Evolutionary conservation across 495 filamentous ascomycete species (phyloP).

Genomic region (Amorphotheca resinae): DNA sequence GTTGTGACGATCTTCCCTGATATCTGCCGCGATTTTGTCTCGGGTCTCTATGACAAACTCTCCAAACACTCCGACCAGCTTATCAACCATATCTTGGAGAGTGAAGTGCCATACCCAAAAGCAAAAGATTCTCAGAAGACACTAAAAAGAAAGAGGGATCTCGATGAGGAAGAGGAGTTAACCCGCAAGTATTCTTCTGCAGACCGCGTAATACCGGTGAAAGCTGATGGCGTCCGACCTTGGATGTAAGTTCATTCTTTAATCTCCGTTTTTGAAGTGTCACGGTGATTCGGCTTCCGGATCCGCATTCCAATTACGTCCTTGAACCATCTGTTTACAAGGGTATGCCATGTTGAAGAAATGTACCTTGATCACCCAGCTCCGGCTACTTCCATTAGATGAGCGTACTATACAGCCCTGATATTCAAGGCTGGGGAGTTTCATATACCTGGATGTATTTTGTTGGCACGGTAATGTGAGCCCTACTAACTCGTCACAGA

Average conservation of each 20-base stretch:
- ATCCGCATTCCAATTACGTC: no score
- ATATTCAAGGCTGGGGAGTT: no score
- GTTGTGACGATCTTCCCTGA: constrained; percentile 38
- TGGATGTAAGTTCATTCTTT: constrained; percentile 10
- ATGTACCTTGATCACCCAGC: no score
- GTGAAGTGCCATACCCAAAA: constrained; percentile 33
- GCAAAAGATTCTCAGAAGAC: constrained; percentile 29
- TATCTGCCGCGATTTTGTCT: constrained; percentile 32
- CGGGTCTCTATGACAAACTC: constrained; percentile 25
- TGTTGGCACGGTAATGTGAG: no score
- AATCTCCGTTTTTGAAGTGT: no score
- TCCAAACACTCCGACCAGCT: constrained; percentile 21
- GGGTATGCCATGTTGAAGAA: no score
- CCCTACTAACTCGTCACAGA: constrained; percentile 20
- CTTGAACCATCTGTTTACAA: no score
- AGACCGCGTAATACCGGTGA: constrained; percentile 13
- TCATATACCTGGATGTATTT: no score
- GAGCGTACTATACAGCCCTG: no score
- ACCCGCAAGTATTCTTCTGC: constrained; percentile 23
- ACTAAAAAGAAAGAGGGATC: constrained; percentile 25
- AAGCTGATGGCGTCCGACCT: neutral
- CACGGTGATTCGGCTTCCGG: no score
- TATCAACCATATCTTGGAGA: constrained; percentile 32
- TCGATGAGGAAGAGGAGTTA: constrained; percentile 26
- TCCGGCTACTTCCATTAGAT: no score